Conservation (phyloP, 2,329 filamentous ascomycete genomes). For the Beauveria pseudobassiana region DNA sequence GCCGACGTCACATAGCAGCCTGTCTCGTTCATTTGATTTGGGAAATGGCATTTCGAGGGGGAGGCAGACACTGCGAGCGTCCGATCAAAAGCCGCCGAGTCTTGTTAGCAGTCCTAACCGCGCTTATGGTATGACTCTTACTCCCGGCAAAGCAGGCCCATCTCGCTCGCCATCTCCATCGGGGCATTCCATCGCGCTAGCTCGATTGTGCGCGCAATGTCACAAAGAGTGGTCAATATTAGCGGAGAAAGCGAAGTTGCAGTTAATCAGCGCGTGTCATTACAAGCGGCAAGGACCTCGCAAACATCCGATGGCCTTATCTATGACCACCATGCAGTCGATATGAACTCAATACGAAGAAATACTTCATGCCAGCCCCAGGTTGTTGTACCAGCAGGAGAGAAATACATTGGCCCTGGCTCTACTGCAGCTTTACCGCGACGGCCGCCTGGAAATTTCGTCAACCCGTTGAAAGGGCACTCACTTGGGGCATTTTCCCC, state of each 20-base stretch:
- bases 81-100: constrained; percentile 51
- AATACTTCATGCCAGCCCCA: constrained; percentile 48
- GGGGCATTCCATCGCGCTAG: constrained; percentile 60
- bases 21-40: constrained; percentile 48
- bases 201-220: constrained; percentile 78
- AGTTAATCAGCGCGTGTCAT: constrained; percentile 62
- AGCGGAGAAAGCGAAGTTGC: constrained; percentile 79
- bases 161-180: constrained; percentile 58
- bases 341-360: constrained; percentile 27
- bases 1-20: constrained; percentile 43
- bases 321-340: constrained; percentile 17
- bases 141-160: constrained; percentile 42
- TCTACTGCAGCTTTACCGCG: constrained; percentile 14
- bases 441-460: constrained; percentile 14
- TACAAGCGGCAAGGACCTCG: constrained; percentile 40
- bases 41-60: constrained; percentile 46
- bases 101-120: constrained; percentile 41
- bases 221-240: constrained; percentile 94
- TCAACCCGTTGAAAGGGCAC: constrained; percentile 79
- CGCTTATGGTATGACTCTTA: constrained; percentile 50
- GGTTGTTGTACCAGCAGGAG: constrained; percentile 33
- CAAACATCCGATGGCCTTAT: constrained; percentile 33
- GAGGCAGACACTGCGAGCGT: constrained; percentile 46
- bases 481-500: constrained; percentile 79
- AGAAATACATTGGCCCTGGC: constrained; percentile 33